Conservation (phyloP, 2,329 filamentous ascomycete species). For the Ophiostoma ips region DNA sequence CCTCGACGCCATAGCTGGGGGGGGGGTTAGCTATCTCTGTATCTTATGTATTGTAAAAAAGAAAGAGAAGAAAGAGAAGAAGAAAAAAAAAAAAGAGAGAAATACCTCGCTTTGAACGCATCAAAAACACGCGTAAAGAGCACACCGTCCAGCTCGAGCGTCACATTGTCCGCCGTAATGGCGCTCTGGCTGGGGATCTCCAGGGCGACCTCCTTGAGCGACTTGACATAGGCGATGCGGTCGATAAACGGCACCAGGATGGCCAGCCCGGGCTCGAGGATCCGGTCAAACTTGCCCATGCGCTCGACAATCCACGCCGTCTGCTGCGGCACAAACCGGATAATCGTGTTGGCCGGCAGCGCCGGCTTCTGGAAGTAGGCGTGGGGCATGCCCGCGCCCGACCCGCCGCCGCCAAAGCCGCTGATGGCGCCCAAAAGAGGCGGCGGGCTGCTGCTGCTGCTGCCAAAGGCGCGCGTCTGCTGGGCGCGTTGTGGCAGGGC, state of each 20-base stretch:
- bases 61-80: slow-evolving; percentile 1
- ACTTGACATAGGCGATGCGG: slow-evolving; percentile 95
- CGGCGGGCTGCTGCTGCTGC: slow-evolving; percentile 7
- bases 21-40: not conserved
- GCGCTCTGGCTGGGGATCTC: slow-evolving; percentile 97
- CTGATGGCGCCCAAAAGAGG: slow-evolving; percentile 20
- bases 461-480: slow-evolving; percentile 11
- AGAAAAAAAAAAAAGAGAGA: not conserved
- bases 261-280: slow-evolving; percentile 81
- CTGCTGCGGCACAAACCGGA: slow-evolving; percentile 98
- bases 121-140: slow-evolving; percentile 94
- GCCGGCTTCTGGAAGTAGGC: slow-evolving; percentile 67
- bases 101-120: slow-evolving; percentile 68
- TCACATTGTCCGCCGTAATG: slow-evolving; percentile 97
- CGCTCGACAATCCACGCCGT: slow-evolving; percentile 99
- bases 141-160: slow-evolving; percentile 87
- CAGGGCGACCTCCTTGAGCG: slow-evolving; percentile 86
- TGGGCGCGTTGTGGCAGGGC: slow-evolving; percentile 9
- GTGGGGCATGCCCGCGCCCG: slow-evolving; percentile 30
- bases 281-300: slow-evolving; percentile 94
- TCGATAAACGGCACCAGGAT: slow-evolving; percentile 83
- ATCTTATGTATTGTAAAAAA: not conserved
- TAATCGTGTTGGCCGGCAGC: slow-evolving; percentile 82
- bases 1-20: slow-evolving; percentile 84
- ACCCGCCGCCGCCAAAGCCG: slow-evolving; percentile 10